Base-by-base conservation (phyloP, 441 rosid species). In the Pelargonium citronellum region DNA sequence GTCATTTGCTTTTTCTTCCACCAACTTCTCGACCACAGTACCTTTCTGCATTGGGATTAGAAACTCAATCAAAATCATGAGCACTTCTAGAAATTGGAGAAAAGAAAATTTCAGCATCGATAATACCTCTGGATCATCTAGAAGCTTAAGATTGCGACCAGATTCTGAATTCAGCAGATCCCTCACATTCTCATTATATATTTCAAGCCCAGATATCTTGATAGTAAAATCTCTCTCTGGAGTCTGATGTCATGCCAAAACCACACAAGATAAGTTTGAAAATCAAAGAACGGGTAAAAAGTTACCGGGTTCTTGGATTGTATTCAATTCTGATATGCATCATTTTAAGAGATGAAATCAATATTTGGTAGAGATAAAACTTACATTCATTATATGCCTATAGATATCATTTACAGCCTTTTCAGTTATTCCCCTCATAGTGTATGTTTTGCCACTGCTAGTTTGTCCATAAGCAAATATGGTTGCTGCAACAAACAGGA, bases 391-490 rank as follows among this genome's bases (percentile, higher is more conserved):
- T 75, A 95, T 92, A 82, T 92, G 99, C 67, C 85, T 80, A 71
- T 95, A 95, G 68, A 95, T 95, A 80, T 95, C 98, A 73, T 78
- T 64, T 67, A 95, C 98, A 78, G 98, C 99, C 75, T 95, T 95
- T 83, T 95, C 97, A 1, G 97, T 92, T 82, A 92, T 87, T 78
- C 99, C 98, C 86, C 96, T 83, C 98, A 92, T 95, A 0, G 98
- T 95, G 58, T 80, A 92, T 68, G 98, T 92, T 82, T 95, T 95
- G 64, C 99, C 99, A 77, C 99, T 92, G 83, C 99, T 95, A 15
- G 99, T 95, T 86, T 92, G 98, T 30, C 98, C 99, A 72, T 95
- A 92, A 0, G 98, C 99, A 80, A 95, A 95, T 77, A 95, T 92
- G 4, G 96, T 95, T 37, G 99, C 98, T 90, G 86, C 69, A 72